Evolutionary conservation across 371 early-diverging fungal genomes (phyloP).

Genomic region (Mortierella polycephala): DNA sequence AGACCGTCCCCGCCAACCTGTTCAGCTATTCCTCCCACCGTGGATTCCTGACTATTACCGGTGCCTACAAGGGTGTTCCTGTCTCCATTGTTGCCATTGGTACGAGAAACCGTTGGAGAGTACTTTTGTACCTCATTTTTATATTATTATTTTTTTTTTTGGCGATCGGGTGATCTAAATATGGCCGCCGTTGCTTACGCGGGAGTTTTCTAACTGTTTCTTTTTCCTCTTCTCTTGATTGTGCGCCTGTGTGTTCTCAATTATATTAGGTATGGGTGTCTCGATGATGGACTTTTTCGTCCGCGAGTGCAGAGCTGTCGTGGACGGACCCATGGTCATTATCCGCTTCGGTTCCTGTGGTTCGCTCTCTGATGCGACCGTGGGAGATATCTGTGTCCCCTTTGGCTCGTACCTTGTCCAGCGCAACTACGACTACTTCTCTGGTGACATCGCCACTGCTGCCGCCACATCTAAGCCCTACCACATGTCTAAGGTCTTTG

Average conservation of each 20-base stretch:
- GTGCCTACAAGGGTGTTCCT: constrained; percentile 81
- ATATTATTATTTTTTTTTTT: too few relatives aligned
- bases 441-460: constrained; percentile 40
- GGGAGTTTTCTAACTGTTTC: background rate
- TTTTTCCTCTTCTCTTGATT: background rate
- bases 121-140: too few relatives aligned
- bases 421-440: constrained; percentile 85
- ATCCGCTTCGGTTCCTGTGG: constrained; percentile 95
- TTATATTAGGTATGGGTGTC: constrained; percentile 70
- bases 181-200: too few relatives aligned
- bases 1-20: constrained; percentile 63
- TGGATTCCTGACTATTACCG: constrained; percentile 94
- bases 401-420: constrained; percentile 75
- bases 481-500: constrained; percentile 68
- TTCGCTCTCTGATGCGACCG: constrained; percentile 65
- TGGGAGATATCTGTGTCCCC: constrained; percentile 85
- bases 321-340: constrained; percentile 84
- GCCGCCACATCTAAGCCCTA: constrained; percentile 64
- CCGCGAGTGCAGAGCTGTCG: constrained; percentile 89
- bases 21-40: constrained; percentile 71
- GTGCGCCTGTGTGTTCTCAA: background rate
- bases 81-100: constrained; percentile 92
- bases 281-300: constrained; percentile 96
- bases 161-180: too few relatives aligned
- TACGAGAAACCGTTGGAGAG: constrained; percentile 50